Percentiles rank a stretch among this genome's conserved stretches.
Evolutionary conservation across 805 yeast genomes (phyloP).

Genomic region (Hanseniaspora meyeri): DNA sequence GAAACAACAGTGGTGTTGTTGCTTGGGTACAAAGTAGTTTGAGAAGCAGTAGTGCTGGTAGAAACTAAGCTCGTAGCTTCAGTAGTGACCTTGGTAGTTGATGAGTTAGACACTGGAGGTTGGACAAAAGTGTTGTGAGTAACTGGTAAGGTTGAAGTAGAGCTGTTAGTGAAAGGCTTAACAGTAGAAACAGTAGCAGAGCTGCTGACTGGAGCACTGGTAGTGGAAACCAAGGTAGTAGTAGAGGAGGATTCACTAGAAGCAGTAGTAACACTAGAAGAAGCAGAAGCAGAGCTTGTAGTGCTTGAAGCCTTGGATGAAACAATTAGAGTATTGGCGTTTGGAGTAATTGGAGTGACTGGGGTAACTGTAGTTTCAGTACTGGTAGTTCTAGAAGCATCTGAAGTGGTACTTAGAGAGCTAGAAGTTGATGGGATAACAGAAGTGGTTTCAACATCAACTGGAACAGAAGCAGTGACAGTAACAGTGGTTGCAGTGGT

Average conservation of each 20-base stretch:
- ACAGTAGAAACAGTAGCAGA: background rate
- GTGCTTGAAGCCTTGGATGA: slow-evolving; percentile 25
- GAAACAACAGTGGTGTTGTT: background rate
- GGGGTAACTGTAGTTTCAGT: slow-evolving; percentile 1
- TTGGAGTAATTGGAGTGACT: slow-evolving; percentile 6
- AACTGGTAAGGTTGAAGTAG: background rate
- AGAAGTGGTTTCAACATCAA: slow-evolving; percentile 15
- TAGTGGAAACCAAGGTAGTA: background rate
- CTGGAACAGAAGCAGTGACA: background rate
- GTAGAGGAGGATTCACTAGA: background rate
- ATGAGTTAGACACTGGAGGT: background rate
- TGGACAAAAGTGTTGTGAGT: background rate
- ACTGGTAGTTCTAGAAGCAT: slow-evolving; percentile 15
- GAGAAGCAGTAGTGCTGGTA: background rate
- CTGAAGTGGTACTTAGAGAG: slow-evolving; percentile 15
- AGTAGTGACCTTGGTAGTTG: background rate
- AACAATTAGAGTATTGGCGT: background rate
- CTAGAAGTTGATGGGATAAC: slow-evolving; percentile 11
- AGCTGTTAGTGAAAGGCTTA: background rate
- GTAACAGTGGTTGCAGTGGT: slow-evolving; percentile 14
- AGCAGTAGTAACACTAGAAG: background rate
- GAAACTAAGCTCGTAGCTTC: background rate
- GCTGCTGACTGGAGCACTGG: background rate
- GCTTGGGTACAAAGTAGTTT: background rate
- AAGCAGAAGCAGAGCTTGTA: slow-evolving; percentile 10